Evolutionary conservation across 208 protist genomes (phyloP).

Genomic region (Herpetomonas tarakana): DNA sequence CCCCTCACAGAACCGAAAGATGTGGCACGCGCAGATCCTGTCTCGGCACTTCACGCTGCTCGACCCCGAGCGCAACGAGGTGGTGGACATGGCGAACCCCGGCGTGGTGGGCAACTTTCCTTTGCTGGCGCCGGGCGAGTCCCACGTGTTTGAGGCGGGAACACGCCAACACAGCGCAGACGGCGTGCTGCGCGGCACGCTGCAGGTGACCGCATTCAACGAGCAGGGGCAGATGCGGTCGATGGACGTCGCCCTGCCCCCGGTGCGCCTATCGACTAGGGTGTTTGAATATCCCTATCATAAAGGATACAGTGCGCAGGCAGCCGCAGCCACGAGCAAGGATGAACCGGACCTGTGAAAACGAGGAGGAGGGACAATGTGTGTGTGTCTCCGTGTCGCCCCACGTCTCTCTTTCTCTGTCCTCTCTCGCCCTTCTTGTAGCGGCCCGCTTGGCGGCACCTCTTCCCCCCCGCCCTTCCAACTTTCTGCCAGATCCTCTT

Average conservation of each 20-base stretch:
- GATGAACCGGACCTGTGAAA: too few species aligned
- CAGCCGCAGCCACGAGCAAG: background rate
- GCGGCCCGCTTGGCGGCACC: too few species aligned
- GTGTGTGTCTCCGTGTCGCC: too few species aligned
- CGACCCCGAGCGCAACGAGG: conserved; percentile 28
- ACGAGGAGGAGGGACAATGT: conserved; percentile 7
- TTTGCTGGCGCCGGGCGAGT: conserved; percentile 63
- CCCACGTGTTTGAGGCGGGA: conserved; percentile 75
- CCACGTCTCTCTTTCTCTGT: too few species aligned
- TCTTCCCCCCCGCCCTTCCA: too few species aligned
- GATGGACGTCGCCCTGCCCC: conserved; percentile 70
- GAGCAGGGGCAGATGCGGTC: conserved; percentile 57
- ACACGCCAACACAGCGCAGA: conserved; percentile 41
- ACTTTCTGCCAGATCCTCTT: too few species aligned
- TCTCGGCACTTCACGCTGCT: conserved; percentile 77
- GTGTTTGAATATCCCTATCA: conserved; percentile 5
- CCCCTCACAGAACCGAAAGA: conserved; percentile 43
- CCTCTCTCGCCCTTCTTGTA: too few species aligned
- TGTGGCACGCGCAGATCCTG: conserved; percentile 76
- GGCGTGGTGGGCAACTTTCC: conserved; percentile 80
- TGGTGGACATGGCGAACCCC: conserved; percentile 69
- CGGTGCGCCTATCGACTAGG: conserved; percentile 47
- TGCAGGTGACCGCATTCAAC: conserved; percentile 82
- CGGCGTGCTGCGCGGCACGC: conserved; percentile 76
- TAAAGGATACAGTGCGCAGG: conserved; percentile 3